Percentiles rank a stretch among this genome's conserved stretches.
Evolutionary conservation across 768 basidiomycete species (phyloP).

Genomic region (Kwoniella sp.): DNA sequence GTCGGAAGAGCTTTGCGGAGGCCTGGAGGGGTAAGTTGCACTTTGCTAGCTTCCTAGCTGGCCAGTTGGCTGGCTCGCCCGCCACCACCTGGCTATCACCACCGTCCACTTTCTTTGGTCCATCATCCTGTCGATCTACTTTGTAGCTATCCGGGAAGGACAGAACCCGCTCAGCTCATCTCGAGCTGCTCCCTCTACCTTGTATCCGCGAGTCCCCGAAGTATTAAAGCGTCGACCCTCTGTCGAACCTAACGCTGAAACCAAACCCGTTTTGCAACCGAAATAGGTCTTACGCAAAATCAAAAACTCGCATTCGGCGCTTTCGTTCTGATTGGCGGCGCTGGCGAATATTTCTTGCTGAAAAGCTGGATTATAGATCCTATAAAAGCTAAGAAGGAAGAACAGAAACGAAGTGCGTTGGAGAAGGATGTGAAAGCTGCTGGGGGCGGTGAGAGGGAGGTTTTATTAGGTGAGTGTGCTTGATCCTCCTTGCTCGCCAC

Average conservation of each 20-base stretch:
- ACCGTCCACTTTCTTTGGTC: too few species aligned
- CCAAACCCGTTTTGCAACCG: too few species aligned
- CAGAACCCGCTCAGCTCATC: too few species aligned
- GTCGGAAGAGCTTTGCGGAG: background rate
- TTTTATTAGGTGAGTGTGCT: slow-evolving; percentile 5
- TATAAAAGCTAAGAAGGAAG: slow-evolving; percentile 11
- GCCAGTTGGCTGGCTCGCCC: too few species aligned
- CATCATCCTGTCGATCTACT: too few species aligned
- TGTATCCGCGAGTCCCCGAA: too few species aligned
- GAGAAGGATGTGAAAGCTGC: slow-evolving; percentile 2
- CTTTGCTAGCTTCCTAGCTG: too few species aligned
- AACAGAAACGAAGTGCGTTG: background rate
- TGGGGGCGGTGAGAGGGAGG: background rate
- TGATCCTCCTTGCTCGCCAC: too few species aligned
- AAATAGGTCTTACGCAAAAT: slow-evolving; percentile 9
- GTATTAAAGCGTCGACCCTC: too few species aligned
- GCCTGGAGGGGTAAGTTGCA: slow-evolving; percentile 8
- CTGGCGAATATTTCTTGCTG: slow-evolving; percentile 17
- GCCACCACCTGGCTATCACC: background rate
- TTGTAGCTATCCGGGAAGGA: too few species aligned
- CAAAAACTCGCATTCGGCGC: slow-evolving; percentile 16
- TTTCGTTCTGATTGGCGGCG: slow-evolving; percentile 10
- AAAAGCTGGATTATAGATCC: slow-evolving; percentile 15
- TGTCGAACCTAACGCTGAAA: too few species aligned
- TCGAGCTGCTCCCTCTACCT: too few species aligned